A percentile compares a stretch with the other conserved stretches of the same genome.
phyloP scores from a whole-genome alignment of 176 grass and related monocot species.

The Bromus sterilis region DNA sequence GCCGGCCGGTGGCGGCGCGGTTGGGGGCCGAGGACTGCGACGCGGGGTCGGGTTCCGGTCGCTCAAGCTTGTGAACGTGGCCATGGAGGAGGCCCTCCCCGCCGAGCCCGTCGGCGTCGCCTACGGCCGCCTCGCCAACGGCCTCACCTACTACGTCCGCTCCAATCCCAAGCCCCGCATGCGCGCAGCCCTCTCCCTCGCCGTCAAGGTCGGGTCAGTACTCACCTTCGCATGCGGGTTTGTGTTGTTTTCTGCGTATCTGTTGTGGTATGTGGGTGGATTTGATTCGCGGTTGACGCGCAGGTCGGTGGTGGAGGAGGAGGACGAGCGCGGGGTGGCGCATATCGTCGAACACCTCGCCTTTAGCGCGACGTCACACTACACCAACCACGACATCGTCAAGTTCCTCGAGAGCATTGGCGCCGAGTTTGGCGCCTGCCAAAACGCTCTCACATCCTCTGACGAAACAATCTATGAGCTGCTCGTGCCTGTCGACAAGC shows the following conservation, averaged over 20 bases:
- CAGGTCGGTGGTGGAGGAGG: slow-evolving; percentile 93
- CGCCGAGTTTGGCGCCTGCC: slow-evolving; percentile 91
- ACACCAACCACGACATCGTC: slow-evolving; percentile 96
- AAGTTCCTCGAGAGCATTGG: slow-evolving; percentile 99
- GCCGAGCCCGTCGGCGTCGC: slow-evolving; percentile 64
- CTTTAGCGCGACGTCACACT: slow-evolving; percentile 89
- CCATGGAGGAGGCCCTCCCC: slow-evolving; percentile 70
- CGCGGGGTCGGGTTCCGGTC: slow-evolving; percentile 85
- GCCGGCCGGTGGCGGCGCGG: slow-evolving; percentile 4
- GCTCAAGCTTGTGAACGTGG: slow-evolving; percentile 65
- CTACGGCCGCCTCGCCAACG: slow-evolving; percentile 83
- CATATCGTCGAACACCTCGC: slow-evolving; percentile 97
- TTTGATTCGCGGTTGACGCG: slow-evolving; percentile 2
- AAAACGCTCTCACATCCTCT: slow-evolving; percentile 95
- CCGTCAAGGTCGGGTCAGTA: slow-evolving; percentile 98
- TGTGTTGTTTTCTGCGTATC: neutral
- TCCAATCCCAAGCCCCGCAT: slow-evolving; percentile 87
- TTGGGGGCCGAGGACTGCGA: slow-evolving; percentile 10
- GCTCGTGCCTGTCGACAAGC: slow-evolving; percentile 92
- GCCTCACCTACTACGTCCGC: slow-evolving; percentile 92
- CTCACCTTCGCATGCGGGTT: neutral
- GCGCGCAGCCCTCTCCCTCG: slow-evolving; percentile 92
- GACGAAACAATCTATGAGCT: slow-evolving; percentile 99
- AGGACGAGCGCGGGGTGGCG: slow-evolving; percentile 91
- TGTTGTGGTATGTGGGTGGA: neutral